Conservation (phyloP, 1,284 basidiomycete species). For the Irpex sp. region DNA sequence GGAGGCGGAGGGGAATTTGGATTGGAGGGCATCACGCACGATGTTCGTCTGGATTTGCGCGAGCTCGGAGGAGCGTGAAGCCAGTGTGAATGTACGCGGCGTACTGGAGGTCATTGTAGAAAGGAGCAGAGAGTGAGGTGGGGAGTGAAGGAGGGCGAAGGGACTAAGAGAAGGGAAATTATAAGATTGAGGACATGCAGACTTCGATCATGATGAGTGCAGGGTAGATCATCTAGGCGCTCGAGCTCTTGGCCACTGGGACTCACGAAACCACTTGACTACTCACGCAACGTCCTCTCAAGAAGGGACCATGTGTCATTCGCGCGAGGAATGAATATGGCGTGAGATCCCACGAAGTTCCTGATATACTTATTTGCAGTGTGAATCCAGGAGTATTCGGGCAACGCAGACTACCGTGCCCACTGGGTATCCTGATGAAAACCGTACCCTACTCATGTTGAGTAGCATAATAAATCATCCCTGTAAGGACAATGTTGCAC, state of each 20-base stretch:
- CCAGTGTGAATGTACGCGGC: constrained; percentile 56
- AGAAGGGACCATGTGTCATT: too few relatives aligned
- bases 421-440: too few relatives aligned
- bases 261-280: too few relatives aligned
- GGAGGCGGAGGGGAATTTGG: constrained; percentile 39
- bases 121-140: background rate
- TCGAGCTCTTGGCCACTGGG: too few relatives aligned
- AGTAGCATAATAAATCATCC: too few relatives aligned
- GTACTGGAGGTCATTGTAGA: constrained; percentile 7
- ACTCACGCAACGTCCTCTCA: too few relatives aligned
- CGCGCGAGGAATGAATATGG: too few relatives aligned
- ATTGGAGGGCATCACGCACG: constrained; percentile 57
- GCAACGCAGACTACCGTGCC: too few relatives aligned
- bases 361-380: too few relatives aligned
- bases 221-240: background rate
- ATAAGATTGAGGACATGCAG: background rate
- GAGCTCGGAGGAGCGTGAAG: constrained; percentile 83
- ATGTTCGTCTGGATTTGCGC: constrained; percentile 85
- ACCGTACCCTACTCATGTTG: too few relatives aligned
- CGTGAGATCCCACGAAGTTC: too few relatives aligned
- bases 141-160: background rate
- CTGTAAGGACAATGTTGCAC: background rate
- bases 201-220: background rate
- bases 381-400: too few relatives aligned
- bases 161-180: background rate